phyloP scores from a whole-genome alignment of 225 moss, liverwort and hornwort genomes.

The Physcomitrellopsis africana region DNA sequence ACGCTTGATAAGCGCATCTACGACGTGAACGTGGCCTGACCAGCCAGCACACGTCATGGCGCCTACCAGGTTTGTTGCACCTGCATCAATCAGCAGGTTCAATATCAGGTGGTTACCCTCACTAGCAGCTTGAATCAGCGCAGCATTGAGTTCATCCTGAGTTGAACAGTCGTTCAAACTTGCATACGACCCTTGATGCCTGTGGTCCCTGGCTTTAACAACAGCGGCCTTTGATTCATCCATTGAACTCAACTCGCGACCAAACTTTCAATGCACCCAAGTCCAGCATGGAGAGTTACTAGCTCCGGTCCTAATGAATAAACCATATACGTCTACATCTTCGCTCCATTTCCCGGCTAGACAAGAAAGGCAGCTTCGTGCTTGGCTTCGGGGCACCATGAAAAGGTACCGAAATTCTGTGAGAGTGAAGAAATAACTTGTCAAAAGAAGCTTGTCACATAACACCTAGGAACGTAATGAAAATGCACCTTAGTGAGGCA shows the following conservation, averaged over 20 bases:
- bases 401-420: slow-evolving; percentile 27
- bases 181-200: slow-evolving; percentile 34
- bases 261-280: slow-evolving; percentile 26
- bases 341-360: slow-evolving; percentile 40
- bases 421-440: slow-evolving; percentile 4
- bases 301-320: slow-evolving; percentile 36
- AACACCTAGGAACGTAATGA: neutral
- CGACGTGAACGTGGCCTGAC: slow-evolving; percentile 58
- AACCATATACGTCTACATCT: slow-evolving; percentile 44
- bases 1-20: slow-evolving; percentile 52
- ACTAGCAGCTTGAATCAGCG: slow-evolving; percentile 51
- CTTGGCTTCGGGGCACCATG: slow-evolving; percentile 23
- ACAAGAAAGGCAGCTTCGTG: slow-evolving; percentile 22
- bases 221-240: slow-evolving; percentile 23
- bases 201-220: slow-evolving; percentile 19
- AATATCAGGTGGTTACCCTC: slow-evolving; percentile 45
- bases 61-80: slow-evolving; percentile 56
- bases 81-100: slow-evolving; percentile 55
- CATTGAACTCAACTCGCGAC: slow-evolving; percentile 32
- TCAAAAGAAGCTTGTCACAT: neutral
- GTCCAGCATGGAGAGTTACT: slow-evolving; percentile 25
- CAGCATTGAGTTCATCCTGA: slow-evolving; percentile 43
- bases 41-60: slow-evolving; percentile 63
- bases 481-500: slow-evolving; percentile 9
- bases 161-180: slow-evolving; percentile 38